These are phyloP conservation scores for Mollisia scopiformis DNA, from an alignment of 2,329 filamentous ascomycete genomes.

Conservation along the genomic window DNA sequence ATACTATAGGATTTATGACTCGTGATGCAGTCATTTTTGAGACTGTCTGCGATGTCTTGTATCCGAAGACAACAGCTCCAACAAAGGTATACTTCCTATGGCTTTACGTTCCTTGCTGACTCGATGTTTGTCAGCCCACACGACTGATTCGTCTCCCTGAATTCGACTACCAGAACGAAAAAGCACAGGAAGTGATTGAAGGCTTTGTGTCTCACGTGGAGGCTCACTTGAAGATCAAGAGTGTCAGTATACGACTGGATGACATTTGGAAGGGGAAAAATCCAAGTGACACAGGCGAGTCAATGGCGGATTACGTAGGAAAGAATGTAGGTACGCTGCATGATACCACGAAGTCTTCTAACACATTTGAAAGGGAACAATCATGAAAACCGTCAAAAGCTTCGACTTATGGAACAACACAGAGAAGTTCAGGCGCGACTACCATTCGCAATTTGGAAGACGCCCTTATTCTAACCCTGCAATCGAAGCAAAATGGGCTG, in stretches of 20 bases:
- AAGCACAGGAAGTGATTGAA: background rate
- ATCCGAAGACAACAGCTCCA: background rate
- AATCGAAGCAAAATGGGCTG: background rate
- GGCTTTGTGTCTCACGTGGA: background rate
- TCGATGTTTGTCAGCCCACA: background rate
- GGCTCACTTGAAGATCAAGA: background rate
- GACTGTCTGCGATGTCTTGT: background rate
- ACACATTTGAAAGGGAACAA: background rate
- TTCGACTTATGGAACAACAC: background rate
- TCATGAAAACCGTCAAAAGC: background rate
- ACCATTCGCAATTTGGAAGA: background rate
- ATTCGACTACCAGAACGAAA: background rate
- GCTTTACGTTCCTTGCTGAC: background rate
- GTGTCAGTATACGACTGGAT: background rate
- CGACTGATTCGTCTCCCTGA: background rate
- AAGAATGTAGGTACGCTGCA: background rate
- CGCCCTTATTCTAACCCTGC: background rate
- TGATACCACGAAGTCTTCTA: background rate
- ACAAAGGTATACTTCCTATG: background rate
- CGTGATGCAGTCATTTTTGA: background rate
- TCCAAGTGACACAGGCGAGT: background rate
- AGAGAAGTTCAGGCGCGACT: background rate
- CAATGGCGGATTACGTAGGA: background rate
- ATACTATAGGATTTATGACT: background rate
- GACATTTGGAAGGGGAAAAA: background rate